phyloP scores from a whole-genome alignment of 139 green algal species.

The Medakamo hakoo region DNA sequence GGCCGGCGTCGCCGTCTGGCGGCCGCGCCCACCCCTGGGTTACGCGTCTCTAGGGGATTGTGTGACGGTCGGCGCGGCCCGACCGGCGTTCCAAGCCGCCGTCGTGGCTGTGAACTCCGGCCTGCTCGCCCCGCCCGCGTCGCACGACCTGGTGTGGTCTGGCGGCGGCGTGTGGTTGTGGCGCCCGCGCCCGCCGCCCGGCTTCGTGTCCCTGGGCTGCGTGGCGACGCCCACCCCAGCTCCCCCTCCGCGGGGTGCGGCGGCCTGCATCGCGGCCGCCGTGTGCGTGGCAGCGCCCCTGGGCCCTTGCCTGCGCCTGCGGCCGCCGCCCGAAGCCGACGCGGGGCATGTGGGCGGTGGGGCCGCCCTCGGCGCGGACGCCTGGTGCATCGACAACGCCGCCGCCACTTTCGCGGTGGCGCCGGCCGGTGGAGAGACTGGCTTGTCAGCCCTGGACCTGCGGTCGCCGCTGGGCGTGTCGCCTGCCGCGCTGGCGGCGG shows the following conservation, averaged over 20 bases:
- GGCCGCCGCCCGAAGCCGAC: constrained; percentile 5
- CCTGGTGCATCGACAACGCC: constrained; percentile 55
- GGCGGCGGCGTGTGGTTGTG: constrained; percentile 26
- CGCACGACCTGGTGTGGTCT: constrained; percentile 32
- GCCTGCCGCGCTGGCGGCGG: constrained; percentile 33
- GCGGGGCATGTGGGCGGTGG: neutral
- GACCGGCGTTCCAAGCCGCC: constrained; percentile 44
- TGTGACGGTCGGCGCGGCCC: constrained; percentile 21
- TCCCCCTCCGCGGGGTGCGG: constrained; percentile 16
- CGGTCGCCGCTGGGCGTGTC: constrained; percentile 43
- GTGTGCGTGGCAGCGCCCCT: constrained; percentile 33
- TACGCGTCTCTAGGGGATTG: constrained; percentile 66
- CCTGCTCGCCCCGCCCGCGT: constrained; percentile 40
- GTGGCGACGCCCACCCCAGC: constrained; percentile 20
- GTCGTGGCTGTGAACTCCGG: constrained; percentile 62
- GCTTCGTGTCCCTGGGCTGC: constrained; percentile 62
- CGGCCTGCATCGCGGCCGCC: constrained; percentile 22
- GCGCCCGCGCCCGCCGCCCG: constrained; percentile 42
- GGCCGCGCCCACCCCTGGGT: constrained; percentile 45
- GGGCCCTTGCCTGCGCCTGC: constrained; percentile 36
- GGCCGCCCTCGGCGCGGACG: constrained; percentile 13
- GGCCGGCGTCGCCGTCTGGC: constrained; percentile 59
- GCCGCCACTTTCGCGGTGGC: constrained; percentile 38
- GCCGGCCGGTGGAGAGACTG: neutral
- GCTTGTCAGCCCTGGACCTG: constrained; percentile 26